Evolutionary conservation across 2,329 filamentous ascomycete genomes (phyloP).

Genomic region (Volutella citrinella): DNA sequence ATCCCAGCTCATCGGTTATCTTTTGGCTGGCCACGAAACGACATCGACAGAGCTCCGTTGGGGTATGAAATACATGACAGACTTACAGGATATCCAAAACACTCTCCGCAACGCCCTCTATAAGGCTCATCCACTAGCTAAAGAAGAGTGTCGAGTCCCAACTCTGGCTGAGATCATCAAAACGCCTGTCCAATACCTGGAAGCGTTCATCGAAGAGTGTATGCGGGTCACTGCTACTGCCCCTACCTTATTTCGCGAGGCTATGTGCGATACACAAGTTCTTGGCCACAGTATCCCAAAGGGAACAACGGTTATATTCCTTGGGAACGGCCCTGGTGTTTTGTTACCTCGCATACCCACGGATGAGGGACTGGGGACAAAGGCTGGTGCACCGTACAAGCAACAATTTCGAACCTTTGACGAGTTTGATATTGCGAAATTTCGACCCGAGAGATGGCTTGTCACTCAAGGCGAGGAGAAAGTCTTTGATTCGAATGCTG

Average conservation of each 20-base stretch:
- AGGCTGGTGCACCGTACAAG: constrained; percentile 1
- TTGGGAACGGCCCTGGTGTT: constrained; percentile 22
- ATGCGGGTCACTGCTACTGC: constrained; percentile 27
- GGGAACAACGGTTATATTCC: constrained; percentile 29
- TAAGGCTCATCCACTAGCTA: constrained; percentile 16
- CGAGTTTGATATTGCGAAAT: constrained; percentile 21
- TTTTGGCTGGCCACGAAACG: constrained; percentile 26
- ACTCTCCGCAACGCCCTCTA: constrained; percentile 23
- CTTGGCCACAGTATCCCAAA: constrained; percentile 32
- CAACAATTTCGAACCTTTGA: constrained; percentile 16
- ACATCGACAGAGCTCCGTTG: constrained; percentile 19
- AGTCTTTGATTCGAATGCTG: constrained; percentile 11
- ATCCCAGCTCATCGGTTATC: constrained; percentile 19
- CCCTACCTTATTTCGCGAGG: constrained; percentile 24
- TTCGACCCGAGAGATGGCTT: constrained; percentile 37
- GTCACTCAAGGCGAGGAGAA: constrained; percentile 7
- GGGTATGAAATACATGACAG: constrained; percentile 21
- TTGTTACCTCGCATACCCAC: constrained; percentile 20
- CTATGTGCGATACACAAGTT: constrained; percentile 29
- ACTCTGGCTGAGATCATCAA: constrained; percentile 25
- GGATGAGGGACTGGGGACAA: constrained; percentile 12
- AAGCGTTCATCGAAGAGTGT: constrained; percentile 36
- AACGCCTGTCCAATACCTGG: constrained; percentile 31
- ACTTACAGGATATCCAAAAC: constrained; percentile 22
- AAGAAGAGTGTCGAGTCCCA: constrained; percentile 17